These are phyloP conservation scores for Candida andamanensis DNA, from an alignment of 805 yeast genomes.

Conservation along the genomic window DNA sequence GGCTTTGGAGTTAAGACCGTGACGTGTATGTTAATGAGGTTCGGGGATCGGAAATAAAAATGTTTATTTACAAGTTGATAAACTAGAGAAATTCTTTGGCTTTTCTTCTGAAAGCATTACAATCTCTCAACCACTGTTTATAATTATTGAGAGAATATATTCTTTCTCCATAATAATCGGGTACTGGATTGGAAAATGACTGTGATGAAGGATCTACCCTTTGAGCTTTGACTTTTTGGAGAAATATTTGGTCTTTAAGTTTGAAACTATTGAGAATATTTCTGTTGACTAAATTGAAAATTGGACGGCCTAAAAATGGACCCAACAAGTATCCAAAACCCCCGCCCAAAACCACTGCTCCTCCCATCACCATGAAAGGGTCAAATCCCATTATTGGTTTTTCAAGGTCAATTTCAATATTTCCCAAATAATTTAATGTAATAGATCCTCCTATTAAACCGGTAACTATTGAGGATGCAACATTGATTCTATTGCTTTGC, in stretches of 20 bases:
- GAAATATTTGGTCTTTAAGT: conserved; percentile 65
- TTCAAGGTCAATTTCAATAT: conserved; percentile 82
- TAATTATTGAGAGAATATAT: conserved; percentile 81
- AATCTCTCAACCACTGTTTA: conserved; percentile 94
- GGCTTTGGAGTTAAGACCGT: too few relatives aligned
- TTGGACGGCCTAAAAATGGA: conserved; percentile 67
- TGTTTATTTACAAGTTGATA: too few relatives aligned
- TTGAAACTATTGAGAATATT: conserved; percentile 43
- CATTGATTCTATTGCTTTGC: conserved; percentile 65
- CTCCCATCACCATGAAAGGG: conserved; percentile 75
- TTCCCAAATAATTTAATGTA: conserved; percentile 75
- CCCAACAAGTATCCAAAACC: conserved; percentile 78
- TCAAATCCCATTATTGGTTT: conserved; percentile 84
- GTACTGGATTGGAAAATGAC: conserved; percentile 88
- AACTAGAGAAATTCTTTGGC: conserved; percentile 68
- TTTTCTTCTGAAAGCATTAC: conserved; percentile 83
- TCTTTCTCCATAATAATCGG: conserved; percentile 98
- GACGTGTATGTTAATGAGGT: too few relatives aligned
- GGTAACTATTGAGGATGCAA: conserved; percentile 62
- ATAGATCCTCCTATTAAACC: conserved; percentile 59
- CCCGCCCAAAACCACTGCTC: conserved; percentile 67
- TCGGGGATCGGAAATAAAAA: too few relatives aligned
- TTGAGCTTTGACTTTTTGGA: conserved; percentile 66
- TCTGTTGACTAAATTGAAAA: conserved; percentile 56
- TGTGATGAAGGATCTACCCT: conserved; percentile 92